A percentile compares a stretch with the other conserved stretches of the same genome.
Evolutionary conservation across 176 grass and related monocot genomes (phyloP).

Genomic region (Elymus sibiricus): DNA sequence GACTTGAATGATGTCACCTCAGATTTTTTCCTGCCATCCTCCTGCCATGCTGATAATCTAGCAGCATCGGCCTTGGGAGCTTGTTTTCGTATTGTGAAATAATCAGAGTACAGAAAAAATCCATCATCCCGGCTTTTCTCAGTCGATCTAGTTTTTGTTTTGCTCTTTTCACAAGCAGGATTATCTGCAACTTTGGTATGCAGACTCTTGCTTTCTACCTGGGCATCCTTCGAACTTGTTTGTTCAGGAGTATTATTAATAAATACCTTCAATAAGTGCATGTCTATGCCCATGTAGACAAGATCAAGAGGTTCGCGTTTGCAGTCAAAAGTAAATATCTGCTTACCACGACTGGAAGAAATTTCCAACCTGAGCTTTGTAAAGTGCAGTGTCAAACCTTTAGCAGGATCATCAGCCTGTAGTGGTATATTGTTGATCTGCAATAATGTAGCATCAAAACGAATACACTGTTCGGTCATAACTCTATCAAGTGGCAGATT

Average conservation of each 20-base stretch:
- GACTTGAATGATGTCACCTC: conserved; percentile 51
- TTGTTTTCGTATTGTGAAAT: conserved; percentile 96
- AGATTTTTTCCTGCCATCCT: conserved; percentile 65
- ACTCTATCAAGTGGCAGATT: conserved; percentile 95
- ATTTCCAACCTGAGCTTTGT: conserved; percentile 81
- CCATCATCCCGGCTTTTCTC: conserved; percentile 71
- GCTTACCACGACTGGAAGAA: conserved; percentile 85
- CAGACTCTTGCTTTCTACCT: conserved; percentile 37
- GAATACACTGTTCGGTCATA: conserved; percentile 97
- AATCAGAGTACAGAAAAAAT: conserved; percentile 87
- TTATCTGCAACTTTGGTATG: conserved; percentile 40
- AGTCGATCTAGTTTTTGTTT: conserved; percentile 46
- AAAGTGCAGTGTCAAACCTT: conserved; percentile 67
- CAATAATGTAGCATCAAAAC: conserved; percentile 57
- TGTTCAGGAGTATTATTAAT: conserved; percentile 51
- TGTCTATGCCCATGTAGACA: conserved; percentile 89
- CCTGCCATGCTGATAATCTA: conserved; percentile 84
- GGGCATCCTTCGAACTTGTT: conserved; percentile 44
- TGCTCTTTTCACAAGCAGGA: conserved; percentile 44
- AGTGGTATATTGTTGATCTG: conserved; percentile 65
- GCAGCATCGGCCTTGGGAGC: conserved; percentile 81
- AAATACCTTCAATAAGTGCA: conserved; percentile 78
- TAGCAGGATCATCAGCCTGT: conserved; percentile 81
- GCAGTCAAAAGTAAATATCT: conserved; percentile 86
- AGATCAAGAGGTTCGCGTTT: conserved; percentile 96